These are phyloP conservation scores for Dacryopinax primogenitus DNA, from an alignment of 768 basidiomycete species.

Conservation along the genomic window DNA sequence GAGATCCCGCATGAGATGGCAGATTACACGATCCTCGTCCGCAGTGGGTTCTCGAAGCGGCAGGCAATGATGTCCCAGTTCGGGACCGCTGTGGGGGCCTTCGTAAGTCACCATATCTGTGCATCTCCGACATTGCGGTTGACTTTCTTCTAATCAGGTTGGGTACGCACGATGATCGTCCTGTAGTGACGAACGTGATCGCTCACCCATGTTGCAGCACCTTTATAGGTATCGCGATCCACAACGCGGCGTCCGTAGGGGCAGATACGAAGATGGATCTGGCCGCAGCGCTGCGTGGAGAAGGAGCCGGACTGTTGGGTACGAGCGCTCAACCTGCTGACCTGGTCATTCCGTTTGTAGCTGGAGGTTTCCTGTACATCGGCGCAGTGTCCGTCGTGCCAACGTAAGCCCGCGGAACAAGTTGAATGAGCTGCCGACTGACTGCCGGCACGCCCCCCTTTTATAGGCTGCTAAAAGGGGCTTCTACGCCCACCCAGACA, in stretches of 20 bases:
- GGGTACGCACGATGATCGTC: conserved; percentile 22
- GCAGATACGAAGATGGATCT: conserved; percentile 41
- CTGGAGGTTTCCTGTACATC: conserved; percentile 86
- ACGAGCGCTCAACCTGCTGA: conserved; percentile 70
- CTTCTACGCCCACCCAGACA: conserved; percentile 78
- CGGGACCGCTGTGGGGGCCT: conserved; percentile 80
- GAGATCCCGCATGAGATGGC: conserved; percentile 95
- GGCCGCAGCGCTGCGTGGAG: conserved; percentile 63
- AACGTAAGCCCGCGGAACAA: conserved; percentile 41
- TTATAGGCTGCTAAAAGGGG: conserved; percentile 64
- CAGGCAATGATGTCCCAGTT: conserved; percentile 93
- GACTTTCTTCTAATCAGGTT: conserved; percentile 23
- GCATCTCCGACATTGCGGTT: conserved; percentile 24
- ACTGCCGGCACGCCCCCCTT: conserved; percentile 9
- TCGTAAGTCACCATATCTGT: conserved; percentile 44
- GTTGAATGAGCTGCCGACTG: not conserved
- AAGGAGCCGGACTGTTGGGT: conserved; percentile 64
- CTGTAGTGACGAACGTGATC: conserved; percentile 16
- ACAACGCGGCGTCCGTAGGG: conserved; percentile 49
- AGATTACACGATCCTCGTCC: conserved; percentile 88
- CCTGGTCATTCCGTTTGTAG: conserved; percentile 79
- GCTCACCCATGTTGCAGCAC: conserved; percentile 29
- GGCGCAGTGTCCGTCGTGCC: conserved; percentile 85
- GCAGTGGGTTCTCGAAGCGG: conserved; percentile 77
- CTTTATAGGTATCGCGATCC: conserved; percentile 78